Base-by-base conservation (phyloP, 2,329 filamentous ascomycete species). In the Pseudogymnoascus verrucosus region DNA sequence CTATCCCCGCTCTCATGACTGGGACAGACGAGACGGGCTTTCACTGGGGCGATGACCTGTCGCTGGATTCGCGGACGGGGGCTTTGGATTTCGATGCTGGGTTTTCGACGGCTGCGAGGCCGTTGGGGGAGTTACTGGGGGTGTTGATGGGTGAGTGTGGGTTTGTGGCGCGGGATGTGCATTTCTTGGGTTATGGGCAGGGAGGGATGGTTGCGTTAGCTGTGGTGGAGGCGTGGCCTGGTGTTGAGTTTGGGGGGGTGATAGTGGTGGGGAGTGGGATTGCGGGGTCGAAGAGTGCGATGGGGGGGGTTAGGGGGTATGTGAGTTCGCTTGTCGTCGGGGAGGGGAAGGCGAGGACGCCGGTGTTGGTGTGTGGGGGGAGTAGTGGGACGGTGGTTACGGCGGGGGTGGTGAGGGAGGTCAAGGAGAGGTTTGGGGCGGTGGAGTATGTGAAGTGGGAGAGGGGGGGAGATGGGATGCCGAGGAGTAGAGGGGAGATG, bases 401-500 rank as follows among this genome's bases (percentile, higher is more conserved):
- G 8, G 82, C 84, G 4, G 83, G 85, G 8, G 84, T 85, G 0
- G 79, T 88, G 14, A 82, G 85, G n/a, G 78, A 82, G 64, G 76
- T 92, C 37, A 88, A 85, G 73, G 78, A 79, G 44, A 82, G 84
- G 63, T 95, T 93, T 74, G 77, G 80, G 67, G 80, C 86, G 70
- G 85, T 91, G 21, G 81, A 85, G 73, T 80, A 87, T 67, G 86
- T 86, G 63, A 84, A 84, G 70, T 95, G 90, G 85, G 83, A 81
- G 71, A 85, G 87, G 71, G 75, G 74, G 2, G 89, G 88, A 5
- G 91, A 96, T 74, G 83, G 82, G 1, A 96, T 97, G 93, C 91
- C 92, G n/a, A 79, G 80, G 54, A 88, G 82, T 72, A 81, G 89
- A 62, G 91, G 96, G 10, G 93, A 98, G 80, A 93, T 96, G 82